Conservation (phyloP, 2,329 filamentous ascomycete species). For the Aspergillus niger region DNA sequence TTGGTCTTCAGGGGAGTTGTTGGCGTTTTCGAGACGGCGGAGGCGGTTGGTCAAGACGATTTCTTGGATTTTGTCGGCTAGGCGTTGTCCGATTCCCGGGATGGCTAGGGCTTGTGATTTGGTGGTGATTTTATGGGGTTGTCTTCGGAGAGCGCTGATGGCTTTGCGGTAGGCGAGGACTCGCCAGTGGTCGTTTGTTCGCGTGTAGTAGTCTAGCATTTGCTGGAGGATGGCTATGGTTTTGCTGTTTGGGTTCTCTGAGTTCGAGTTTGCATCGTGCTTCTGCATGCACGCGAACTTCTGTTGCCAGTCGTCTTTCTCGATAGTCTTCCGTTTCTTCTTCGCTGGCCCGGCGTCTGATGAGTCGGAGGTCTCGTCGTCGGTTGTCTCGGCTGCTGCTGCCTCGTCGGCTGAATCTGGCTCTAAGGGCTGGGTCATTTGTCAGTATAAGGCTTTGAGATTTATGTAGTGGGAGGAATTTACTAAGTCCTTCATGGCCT, state of each 20-base stretch:
- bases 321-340: conserved; percentile 16
- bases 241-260: conserved; percentile 68
- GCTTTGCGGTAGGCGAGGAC: conserved; percentile 74
- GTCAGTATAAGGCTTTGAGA: neutral
- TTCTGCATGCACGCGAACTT: conserved; percentile 63
- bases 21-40: conserved; percentile 69
- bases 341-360: conserved; percentile 21
- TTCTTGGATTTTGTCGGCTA: conserved; percentile 87
- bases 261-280: conserved; percentile 46
- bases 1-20: conserved; percentile 65
- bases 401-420: conserved; percentile 33
- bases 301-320: conserved; percentile 36
- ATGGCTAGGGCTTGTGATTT: conserved; percentile 69
- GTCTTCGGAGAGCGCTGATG: conserved; percentile 70
- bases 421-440: conserved; percentile 38
- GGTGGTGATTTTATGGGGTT: conserved; percentile 65
- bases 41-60: conserved; percentile 75
- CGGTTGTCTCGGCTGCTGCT: conserved; percentile 13
- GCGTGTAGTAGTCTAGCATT: conserved; percentile 76
- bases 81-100: conserved; percentile 67
- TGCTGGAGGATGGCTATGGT: conserved; percentile 77
- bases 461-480: conserved; percentile 9
- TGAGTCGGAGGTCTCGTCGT: conserved; percentile 15
- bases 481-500: conserved; percentile 60
- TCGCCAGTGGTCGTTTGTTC: conserved; percentile 76